These are phyloP conservation scores for Nelumbo lutea DNA, from an alignment of 164 flowering plant species.

Conservation along the genomic window DNA sequence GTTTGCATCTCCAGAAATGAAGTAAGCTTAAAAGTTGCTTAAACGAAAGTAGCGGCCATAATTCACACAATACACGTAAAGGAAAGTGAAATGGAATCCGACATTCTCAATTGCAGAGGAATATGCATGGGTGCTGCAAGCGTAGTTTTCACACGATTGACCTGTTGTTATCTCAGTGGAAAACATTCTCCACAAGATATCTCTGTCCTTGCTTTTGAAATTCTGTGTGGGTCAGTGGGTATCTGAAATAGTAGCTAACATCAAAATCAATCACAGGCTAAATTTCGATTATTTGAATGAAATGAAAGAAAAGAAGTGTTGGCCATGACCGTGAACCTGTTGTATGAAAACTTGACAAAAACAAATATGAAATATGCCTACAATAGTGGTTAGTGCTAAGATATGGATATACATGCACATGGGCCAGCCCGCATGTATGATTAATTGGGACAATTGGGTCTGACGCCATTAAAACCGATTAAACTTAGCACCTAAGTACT, in stretches of 20 bases:
- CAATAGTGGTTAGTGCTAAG: too few species aligned
- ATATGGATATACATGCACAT: too few species aligned
- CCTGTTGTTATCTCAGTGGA: constrained; percentile 2
- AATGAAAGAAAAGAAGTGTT: too few species aligned
- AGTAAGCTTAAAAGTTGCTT: neutral
- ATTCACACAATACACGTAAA: neutral
- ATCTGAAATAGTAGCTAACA: neutral
- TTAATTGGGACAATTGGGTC: too few species aligned
- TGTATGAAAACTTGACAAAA: too few species aligned
- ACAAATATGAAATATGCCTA: too few species aligned
- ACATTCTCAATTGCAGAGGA: constrained; percentile 7
- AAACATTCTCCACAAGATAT: constrained; percentile 9
- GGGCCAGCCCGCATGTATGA: too few species aligned
- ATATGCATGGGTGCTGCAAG: neutral
- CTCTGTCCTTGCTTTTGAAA: constrained; percentile 15
- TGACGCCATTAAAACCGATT: too few species aligned
- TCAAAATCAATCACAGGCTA: neutral
- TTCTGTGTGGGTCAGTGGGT: neutral
- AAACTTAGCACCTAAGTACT: too few species aligned
- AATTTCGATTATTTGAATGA: too few species aligned
- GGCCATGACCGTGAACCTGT: too few species aligned
- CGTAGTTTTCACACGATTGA: constrained; percentile 15
- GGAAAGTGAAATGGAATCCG: neutral
- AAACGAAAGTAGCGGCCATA: neutral
- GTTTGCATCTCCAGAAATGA: neutral